Evolutionary conservation across 306 rosid species (phyloP), one percentile per base, ranked within the genome.

Genomic region (Cyamopsis tetragonoloba): DNA sequence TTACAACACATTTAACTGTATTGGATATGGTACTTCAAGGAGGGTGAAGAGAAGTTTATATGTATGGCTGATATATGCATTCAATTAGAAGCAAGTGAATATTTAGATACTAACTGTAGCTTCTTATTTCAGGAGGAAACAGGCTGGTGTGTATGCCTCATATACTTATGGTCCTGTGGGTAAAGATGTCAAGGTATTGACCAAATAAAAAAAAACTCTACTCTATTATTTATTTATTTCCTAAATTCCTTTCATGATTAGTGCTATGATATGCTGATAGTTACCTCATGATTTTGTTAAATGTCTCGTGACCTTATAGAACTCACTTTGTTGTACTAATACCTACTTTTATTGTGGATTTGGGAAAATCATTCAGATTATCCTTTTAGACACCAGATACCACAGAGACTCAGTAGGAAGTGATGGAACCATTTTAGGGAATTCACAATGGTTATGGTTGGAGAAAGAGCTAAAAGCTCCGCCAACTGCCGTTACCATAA

Each of bases 401-500:
- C 91, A 90, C 81, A 81, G 96, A 76, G 96, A 90, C 68, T 79
- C 89, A 53, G 15, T 90, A 69, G 84, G 67, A 74, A 90, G 88
- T 55, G 91, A 83, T 72, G 95, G 95, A 71, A 85, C 79, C 70
- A 82, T 90, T 70, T 78, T 90, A 83, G 96, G 95, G 61, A 39
- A 42, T 67, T 79, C 81, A 14, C 95, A 90, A 48, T 87, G 96
- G 95, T 61, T 71, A 15, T 90, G 96, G 96, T 76, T 90, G 73
- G 88, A 85, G 79, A 81, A 54, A 39, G 95, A 90, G 80, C 70
- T 90, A 50, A 77, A 78, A 68, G 85, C 80, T 74, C 79, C 83
- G 18, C 74, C 85, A 54, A 79, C 96, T 10, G 85, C 87, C 65
- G 23, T 87, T 66, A 87, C 96, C 19, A 54, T 90, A 51, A 85